Base-by-base conservation (phyloP, 148 eudicot genomes). In the Rhododendron mucronatum region DNA sequence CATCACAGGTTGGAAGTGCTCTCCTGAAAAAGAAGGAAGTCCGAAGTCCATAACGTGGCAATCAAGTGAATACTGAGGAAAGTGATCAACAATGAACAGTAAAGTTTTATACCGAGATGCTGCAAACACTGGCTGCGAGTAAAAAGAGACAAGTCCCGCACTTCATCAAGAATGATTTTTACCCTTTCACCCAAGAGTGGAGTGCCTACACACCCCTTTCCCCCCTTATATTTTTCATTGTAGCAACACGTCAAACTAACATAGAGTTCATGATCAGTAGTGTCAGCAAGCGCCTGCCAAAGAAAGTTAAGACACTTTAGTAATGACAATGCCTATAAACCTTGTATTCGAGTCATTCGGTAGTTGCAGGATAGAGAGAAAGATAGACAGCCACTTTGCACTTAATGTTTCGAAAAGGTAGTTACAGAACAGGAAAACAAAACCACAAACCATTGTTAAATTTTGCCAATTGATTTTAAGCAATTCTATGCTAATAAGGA, bases 201-300 rank as follows among this genome's bases (percentile, higher is more conserved):
- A 57, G 99, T 97, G 84, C 98, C 99, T 88, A 97, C 97, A 84
- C 95, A 92, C 37, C 99, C 99, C 91, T 92, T 95, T n/a, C 83
- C 88, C 51, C 95, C 90, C 87, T 92, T 91, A 80, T 88, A 88
- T 78, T 89, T 91, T 82, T 93, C 95, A 86, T 93, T 89, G 80
- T 91, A 95, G 87, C 87, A 91, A 88, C 95, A 94, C 26, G 99
- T 93, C 87, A 95, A 88, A 65, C 94, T 94, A 86, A 91, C 92
- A 87, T 93, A 97, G 59, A 97, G 90, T 89, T 97, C 98, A 90
- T 93, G 99, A 87, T 95, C 99, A 67, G 94, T 92, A 2, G 95
- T 85, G 82, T 94, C 95, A 79, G 88, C 86, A 84, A 97, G 95
- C 59, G 98, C 99, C 99, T 97, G 92, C 84, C 80, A 69, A 84